These are phyloP conservation scores for Suillus alpinus DNA, from an alignment of 768 basidiomycete genomes.

Conservation along the genomic window DNA sequence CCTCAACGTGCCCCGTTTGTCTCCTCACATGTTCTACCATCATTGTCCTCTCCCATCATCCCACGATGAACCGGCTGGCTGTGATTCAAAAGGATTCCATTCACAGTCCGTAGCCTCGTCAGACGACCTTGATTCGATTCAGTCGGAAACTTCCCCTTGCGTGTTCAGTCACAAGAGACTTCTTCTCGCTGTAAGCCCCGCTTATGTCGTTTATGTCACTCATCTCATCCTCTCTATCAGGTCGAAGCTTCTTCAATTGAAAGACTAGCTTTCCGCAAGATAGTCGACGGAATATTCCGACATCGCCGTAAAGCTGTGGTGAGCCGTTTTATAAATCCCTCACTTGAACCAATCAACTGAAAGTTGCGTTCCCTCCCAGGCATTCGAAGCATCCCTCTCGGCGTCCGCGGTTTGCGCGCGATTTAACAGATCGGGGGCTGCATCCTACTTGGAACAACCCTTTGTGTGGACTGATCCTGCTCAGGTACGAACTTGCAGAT, in stretches of 20 bases:
- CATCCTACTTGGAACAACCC: slow-evolving; percentile 34
- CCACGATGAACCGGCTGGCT: not conserved
- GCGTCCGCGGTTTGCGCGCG: slow-evolving; percentile 38
- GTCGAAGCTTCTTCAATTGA: slow-evolving; percentile 26
- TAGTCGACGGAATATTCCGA: slow-evolving; percentile 35
- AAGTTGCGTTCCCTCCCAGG: slow-evolving; percentile 28
- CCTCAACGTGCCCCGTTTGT: slow-evolving; percentile 35
- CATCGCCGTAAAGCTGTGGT: slow-evolving; percentile 39
- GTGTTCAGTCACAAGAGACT: slow-evolving; percentile 35
- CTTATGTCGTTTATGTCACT: not conserved
- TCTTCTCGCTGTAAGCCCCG: slow-evolving; percentile 23
- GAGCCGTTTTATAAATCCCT: slow-evolving; percentile 17
- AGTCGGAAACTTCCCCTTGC: slow-evolving; percentile 5
- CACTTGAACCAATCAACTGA: slow-evolving; percentile 4
- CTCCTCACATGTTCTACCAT: slow-evolving; percentile 6
- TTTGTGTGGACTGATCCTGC: slow-evolving; percentile 54
- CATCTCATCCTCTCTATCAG: slow-evolving; percentile 11
- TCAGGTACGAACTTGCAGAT: slow-evolving; percentile 33
- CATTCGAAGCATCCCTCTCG: slow-evolving; percentile 35
- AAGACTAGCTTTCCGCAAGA: slow-evolving; percentile 28
- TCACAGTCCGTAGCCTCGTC: not conserved
- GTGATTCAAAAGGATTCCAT: not conserved
- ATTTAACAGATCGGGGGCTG: slow-evolving; percentile 34
- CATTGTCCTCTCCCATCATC: not conserved
- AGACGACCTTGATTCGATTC: not conserved